phyloP scores from a whole-genome alignment of 768 basidiomycete genomes.

The Rhodotorula kratochvilovae region DNA sequence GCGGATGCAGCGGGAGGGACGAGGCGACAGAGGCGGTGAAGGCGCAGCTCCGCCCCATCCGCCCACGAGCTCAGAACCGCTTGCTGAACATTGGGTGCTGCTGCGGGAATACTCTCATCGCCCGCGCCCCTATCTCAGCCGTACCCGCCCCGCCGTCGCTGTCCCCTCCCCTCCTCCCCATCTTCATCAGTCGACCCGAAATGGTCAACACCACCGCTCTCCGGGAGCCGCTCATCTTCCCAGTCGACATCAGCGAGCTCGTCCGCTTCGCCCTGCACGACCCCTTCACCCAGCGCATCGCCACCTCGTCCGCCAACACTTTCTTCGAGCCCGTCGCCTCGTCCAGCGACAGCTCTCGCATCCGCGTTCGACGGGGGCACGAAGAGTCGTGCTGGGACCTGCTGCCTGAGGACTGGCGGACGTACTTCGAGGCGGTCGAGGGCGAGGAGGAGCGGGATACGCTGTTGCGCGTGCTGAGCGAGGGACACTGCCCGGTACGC shows the following conservation, averaged over 20 bases:
- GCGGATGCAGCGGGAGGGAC: too few relatives aligned
- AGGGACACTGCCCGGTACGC: neutral
- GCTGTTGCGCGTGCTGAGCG: neutral
- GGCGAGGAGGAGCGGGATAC: neutral
- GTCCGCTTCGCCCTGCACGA: constrained; percentile 4
- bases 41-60: too few relatives aligned
- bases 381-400: constrained; percentile 8
- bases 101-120: too few relatives aligned
- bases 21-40: too few relatives aligned
- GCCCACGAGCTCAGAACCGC: too few relatives aligned
- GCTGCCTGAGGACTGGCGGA: constrained; percentile 12
- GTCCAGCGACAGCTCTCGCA: too few relatives aligned
- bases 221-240: neutral
- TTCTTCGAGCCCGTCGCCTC: constrained; percentile 7
- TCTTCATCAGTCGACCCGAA: neutral
- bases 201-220: neutral
- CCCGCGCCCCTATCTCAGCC: too few relatives aligned
- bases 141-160: too few relatives aligned
- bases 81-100: too few relatives aligned
- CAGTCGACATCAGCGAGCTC: constrained; percentile 1
- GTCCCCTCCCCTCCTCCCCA: neutral
- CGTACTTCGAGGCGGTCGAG: constrained; percentile 6
- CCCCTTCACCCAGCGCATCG: neutral
- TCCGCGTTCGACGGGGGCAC: neutral
- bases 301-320: constrained; percentile 14